These are phyloP conservation scores for Sporisorium reilianum DNA, from an alignment of 1,284 basidiomycete species.

Conservation along the genomic window DNA sequence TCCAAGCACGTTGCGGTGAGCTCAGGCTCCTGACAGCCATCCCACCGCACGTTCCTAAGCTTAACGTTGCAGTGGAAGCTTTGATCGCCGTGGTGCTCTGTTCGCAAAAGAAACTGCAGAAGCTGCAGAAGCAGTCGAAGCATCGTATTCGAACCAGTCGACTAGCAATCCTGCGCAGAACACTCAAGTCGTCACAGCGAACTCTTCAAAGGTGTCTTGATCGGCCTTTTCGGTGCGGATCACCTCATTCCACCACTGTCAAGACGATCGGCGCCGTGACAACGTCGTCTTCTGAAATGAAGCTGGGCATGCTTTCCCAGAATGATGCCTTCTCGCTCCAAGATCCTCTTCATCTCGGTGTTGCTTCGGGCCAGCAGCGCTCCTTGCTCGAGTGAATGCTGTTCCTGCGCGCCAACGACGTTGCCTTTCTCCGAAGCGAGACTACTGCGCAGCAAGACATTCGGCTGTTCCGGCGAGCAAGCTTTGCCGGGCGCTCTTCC, in stretches of 20 bases:
- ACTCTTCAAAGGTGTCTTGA: too few relatives aligned
- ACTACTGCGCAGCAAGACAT: too few relatives aligned
- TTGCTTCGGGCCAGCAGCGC: background rate
- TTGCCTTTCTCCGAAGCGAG: too few relatives aligned
- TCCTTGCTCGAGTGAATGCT: too few relatives aligned
- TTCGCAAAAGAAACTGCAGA: too few relatives aligned
- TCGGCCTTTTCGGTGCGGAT: background rate
- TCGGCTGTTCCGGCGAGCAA: constrained; percentile 14
- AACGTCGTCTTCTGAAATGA: background rate
- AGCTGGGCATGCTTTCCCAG: background rate
- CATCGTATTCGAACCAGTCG: too few relatives aligned
- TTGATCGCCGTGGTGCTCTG: background rate
- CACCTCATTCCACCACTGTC: background rate
- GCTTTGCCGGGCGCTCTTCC: too few relatives aligned
- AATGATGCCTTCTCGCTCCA: background rate
- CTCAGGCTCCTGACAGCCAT: background rate
- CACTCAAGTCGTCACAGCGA: too few relatives aligned
- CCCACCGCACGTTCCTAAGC: background rate
- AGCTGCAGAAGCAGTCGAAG: too few relatives aligned
- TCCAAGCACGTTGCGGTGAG: constrained; percentile 1
- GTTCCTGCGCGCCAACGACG: too few relatives aligned
- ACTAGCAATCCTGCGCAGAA: background rate
- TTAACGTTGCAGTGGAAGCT: too few relatives aligned
- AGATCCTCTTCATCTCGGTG: constrained; percentile 1
- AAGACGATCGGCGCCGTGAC: background rate